Base-by-base conservation (phyloP, 148 eudicot genomes). In the Polygonum aviculare region DNA sequence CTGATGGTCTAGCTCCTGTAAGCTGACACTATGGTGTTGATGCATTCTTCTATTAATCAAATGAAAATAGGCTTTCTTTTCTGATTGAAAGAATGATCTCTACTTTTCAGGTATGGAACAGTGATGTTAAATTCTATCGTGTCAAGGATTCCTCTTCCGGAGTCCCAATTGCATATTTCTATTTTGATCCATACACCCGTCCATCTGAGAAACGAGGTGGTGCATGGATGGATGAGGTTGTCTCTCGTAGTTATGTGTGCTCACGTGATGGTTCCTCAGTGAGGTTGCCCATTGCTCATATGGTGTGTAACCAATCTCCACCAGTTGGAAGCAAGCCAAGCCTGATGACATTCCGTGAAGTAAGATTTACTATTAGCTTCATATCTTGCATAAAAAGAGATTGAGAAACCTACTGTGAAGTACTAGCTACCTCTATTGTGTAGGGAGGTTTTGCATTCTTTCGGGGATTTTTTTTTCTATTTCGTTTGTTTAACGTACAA, bases 271-370 rank as follows among this genome's bases (percentile, higher is more conserved):
- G 90, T 79, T 77, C 83, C 78, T 90, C 94, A 84, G 87, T 86
- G 75, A 90, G 99, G 83, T 82, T 95, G 83, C 99, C 99, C 79
- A 89, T 93, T 83, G 98, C 99, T 54, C 99, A 91, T 77, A 91
- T 95, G 96, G 96, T 93, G 75, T 95, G 99, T 85, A 95, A 95
- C 84, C 99, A 95, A 84, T 91, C 91, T 84, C 99, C 99, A 49
- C 99, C 99, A 4, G 96, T 95, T 40, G 99, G 97, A 16, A 86
- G 90, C 74, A 95, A 95, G 81, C 99, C 99, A 65, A 95, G 99
- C 80, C 94, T 95, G 67, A 95, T 95, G 99, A 95, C 99, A 41
- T 95, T 95, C 79, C 88, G 86, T 57, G 99, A 95, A 92, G 99
- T 95, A 89, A 84, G 86, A 65, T 79, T 18, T 31, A 44, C 57